phyloP scores from a whole-genome alignment of 2,329 filamentous ascomycete genomes.

The Hypoxylon sp. region DNA sequence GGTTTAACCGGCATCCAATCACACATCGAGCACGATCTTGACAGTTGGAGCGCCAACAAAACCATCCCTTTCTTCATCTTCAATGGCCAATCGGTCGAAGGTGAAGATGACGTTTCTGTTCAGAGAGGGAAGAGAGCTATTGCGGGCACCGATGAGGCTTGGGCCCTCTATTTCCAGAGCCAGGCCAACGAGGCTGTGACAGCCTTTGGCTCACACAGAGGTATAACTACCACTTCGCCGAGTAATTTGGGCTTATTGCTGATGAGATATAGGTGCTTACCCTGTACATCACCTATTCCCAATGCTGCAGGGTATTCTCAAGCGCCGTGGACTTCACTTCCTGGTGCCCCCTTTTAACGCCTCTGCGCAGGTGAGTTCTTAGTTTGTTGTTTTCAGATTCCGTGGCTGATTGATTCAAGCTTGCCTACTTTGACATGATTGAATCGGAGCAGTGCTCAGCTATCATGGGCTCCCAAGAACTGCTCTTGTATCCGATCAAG shows the following conservation, averaged over 20 bases:
- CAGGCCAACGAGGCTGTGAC: slow-evolving; percentile 83
- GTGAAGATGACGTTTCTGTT: slow-evolving; percentile 77
- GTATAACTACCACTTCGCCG: slow-evolving; percentile 59
- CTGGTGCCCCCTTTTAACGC: slow-evolving; percentile 89
- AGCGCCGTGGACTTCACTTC: slow-evolving; percentile 77
- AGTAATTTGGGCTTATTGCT: slow-evolving; percentile 10
- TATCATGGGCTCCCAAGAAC: slow-evolving; percentile 85
- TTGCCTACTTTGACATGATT: slow-evolving; percentile 80
- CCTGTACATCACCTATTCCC: slow-evolving; percentile 79
- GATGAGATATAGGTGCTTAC: slow-evolving; percentile 70
- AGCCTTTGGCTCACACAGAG: slow-evolving; percentile 83
- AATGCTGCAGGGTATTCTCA: slow-evolving; percentile 80
- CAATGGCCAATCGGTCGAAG: slow-evolving; percentile 84
- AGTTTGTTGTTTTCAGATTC: slow-evolving; percentile 9
- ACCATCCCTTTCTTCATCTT: slow-evolving; percentile 92
- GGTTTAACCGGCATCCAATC: slow-evolving; percentile 84
- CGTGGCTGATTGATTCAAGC: slow-evolving; percentile 61
- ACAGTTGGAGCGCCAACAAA: slow-evolving; percentile 75
- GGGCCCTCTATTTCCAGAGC: slow-evolving; percentile 86
- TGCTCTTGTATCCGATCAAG: slow-evolving; percentile 86
- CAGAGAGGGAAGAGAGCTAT: slow-evolving; percentile 75
- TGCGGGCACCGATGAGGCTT: slow-evolving; percentile 80
- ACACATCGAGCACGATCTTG: slow-evolving; percentile 82
- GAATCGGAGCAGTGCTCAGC: slow-evolving; percentile 78
- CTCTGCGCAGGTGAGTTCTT: slow-evolving; percentile 77